Evolutionary conservation across 2,329 filamentous ascomycete species (phyloP), one percentile per base, ranked within the genome.

Genomic region (Calcarisporium arbuscula): DNA sequence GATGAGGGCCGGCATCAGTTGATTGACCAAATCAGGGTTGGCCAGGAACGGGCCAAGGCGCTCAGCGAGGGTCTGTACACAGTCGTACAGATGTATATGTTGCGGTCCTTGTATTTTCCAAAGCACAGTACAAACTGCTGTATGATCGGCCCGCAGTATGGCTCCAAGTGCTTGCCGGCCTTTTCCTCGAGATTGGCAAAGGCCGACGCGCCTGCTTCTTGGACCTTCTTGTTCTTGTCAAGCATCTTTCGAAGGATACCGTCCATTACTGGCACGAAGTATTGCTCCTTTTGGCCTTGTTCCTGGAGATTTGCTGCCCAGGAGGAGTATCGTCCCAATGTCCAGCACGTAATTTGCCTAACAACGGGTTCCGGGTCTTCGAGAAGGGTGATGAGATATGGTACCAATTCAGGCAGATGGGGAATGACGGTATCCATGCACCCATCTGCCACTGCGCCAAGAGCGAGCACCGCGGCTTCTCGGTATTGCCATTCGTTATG

Each of bases 71-170:
- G 92, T 98, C 64, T 98, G 92, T 21, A 98, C 86, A 58, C 92
- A 96, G 63, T 98, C 92, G 65, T 98, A 98, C 21, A 98, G 35
- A 96, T 94, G 65, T 94, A 95, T 79, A 96, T 95, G 65, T 98
- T 98, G 52, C 87, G 82, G 61, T 96, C 90, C 71, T 98, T 96
- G 76, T 96, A 98, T 61, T 85, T 88, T 34, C 71, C 75, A 61
- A 98, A 98, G 60, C 92, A 98, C 41, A 75, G 72, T 34, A 95
- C 88, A 52, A 90, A 96, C 56, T 96, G 92, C 42, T 81, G 82
- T 34, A 96, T 77, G 50, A 98, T 96, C 18, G 89, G 85, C 19
- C 82, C 74, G 50, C 86, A 89, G 62, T 95, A 98, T 0, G 86
- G 86, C 44, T 82, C 79, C 27, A 98, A 65, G 41, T 81, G 74